Evolutionary conservation across 768 basidiomycete species (phyloP), one percentile per base, ranked within the genome.

Genomic region (Boletus sp.): DNA sequence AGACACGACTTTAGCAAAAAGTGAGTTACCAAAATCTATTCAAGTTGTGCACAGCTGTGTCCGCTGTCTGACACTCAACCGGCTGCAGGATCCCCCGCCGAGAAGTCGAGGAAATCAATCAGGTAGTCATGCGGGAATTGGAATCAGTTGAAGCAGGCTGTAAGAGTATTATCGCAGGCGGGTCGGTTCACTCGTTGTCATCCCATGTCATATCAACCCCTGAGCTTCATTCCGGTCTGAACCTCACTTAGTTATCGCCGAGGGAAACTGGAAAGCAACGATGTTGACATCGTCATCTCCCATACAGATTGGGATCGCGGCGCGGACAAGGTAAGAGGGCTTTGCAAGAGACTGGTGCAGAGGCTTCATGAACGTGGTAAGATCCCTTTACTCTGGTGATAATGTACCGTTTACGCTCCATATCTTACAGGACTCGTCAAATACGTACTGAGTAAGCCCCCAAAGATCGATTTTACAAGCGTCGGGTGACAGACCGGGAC

Each of bases 221-320:
- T 57, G 32, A 58, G 36, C 41, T 32, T 12, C 10, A 29, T 32
- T 39, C 32, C 14, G 35, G 8, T 54, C 33, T 33, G 18, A 18
- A 44, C 28, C 41, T 41, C 35, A 10, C 20, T 7, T 54, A 94
- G 93, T 6, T 92, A 94, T 72, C 84, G 95, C 30, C 76, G 94
- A 54, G 94, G 94, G 2, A 96, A 96, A 69, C 65, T 74, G 3
- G 73, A 84, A 57, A 91, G 88, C 65, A 91, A 89, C 64, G 94
- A 97, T 67, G 85, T 94, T 32, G 94, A 98, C 65, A 89, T 98
- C 54, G 83, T 97, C 1, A 88, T 96, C 67, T 89, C 86, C 36
- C 90, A 94, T 65, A 76, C 82, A 0, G 79, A 84, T 59, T 64
- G 72, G 50, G 61, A 70, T 42, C 69, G 66, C 5, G 81, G 79